Evolutionary conservation across 495 filamentous ascomycete species (phyloP), one percentile per base, ranked within the genome.

Genomic region (Chaetomium fimeti): DNA sequence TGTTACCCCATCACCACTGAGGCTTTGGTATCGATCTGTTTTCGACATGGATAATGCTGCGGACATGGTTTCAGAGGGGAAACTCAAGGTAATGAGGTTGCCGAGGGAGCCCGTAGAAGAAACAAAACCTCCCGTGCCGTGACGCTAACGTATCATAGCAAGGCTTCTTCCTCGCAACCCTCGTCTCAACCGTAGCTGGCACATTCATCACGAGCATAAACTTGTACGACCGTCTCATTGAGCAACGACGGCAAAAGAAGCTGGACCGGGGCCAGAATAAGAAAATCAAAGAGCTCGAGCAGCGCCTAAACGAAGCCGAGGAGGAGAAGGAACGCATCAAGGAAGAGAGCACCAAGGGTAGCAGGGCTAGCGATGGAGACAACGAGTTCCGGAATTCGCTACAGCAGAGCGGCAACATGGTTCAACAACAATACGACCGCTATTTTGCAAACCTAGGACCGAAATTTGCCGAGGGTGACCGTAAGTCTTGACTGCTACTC

Each of bases 1-100:
- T 36, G 32, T 32, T 32, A 32, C 29, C 32, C 32, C 32, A 11
- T 36, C 8, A 5, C 32, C 32, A 11, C n/a, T n/a, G n/a, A n/a
- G n/a, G n/a, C n/a, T n/a, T n/a, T n/a, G 32, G 32, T 1, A 36
- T 36, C 32, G 3, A 36, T 36, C 8, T 9, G 7, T 9, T 9
- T 11, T 36, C 32, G 8, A 36, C 1, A 84, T 85, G 75, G 86
- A 88, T 69, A 86, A 88, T 69, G 83, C 85, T 64, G 84, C 87
- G 56, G 79, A 79, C 42, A 79, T 82, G 69, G 86, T 84, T 57
- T 81, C 81, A 24, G 87, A 88, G 68, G 84, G 66, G 29, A 65
- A 48, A 13, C 59, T 75, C 20, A 71, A 47, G 51, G 63, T 60
- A 47, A n/a, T n/a, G n/a, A n/a, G n/a, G n/a, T n/a, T n/a, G n/a